phyloP scores from a whole-genome alignment of 805 yeast species.

The Candida methanosorbosa region DNA sequence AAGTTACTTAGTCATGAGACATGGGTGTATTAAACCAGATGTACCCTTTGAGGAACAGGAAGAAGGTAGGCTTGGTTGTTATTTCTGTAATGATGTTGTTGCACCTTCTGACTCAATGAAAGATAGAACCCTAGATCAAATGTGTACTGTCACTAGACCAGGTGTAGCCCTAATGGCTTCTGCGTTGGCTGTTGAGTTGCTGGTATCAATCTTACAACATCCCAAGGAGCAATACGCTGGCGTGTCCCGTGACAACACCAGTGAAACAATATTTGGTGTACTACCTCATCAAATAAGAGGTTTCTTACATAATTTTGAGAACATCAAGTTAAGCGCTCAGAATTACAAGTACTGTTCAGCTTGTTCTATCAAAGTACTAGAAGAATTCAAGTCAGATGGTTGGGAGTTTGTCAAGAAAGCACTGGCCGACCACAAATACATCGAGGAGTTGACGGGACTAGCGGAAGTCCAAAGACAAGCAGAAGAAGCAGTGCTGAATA shows the following conservation, averaged over 20 bases:
- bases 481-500: constrained; percentile 36
- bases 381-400: constrained; percentile 40
- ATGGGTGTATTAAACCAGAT: constrained; percentile 43
- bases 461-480: constrained; percentile 64
- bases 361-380: constrained; percentile 58
- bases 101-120: constrained; percentile 88
- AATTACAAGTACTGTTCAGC: constrained; percentile 79
- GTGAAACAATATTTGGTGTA: constrained; percentile 43
- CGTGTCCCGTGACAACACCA: constrained; percentile 11
- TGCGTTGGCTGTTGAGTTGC: constrained; percentile 75
- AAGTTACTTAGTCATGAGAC: constrained; percentile 88
- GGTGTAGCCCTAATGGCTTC: constrained; percentile 90
- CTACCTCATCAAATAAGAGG: constrained; percentile 92
- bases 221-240: constrained; percentile 38
- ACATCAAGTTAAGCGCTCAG: constrained; percentile 59
- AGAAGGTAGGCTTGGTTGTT: constrained; percentile 68
- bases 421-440: constrained; percentile 51
- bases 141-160: constrained; percentile 98
- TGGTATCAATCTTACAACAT: constrained; percentile 69
- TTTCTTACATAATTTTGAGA: constrained; percentile 57
- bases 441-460: constrained; percentile 78
- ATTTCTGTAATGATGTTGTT: constrained; percentile 91
- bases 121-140: constrained; percentile 88
- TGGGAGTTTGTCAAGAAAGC: constrained; percentile 82
- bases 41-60: constrained; percentile 11